phyloP scores from a whole-genome alignment of 257 asterid species.

The Solanum verrucosum region DNA sequence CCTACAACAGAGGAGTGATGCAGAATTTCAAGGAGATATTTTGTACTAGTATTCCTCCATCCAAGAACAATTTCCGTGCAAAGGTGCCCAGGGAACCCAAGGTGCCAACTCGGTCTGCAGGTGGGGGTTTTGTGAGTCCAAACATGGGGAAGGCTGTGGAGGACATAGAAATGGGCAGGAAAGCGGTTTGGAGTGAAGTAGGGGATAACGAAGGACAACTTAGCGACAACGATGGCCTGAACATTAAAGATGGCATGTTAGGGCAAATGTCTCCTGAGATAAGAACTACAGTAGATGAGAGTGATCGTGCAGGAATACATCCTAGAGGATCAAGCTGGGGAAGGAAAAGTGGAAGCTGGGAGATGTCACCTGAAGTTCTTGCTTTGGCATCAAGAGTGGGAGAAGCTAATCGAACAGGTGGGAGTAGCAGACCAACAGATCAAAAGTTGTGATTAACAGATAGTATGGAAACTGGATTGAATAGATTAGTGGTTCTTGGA shows the following conservation, averaged over 20 bases:
- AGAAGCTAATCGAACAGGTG: slow-evolving; percentile 54
- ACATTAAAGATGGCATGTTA: slow-evolving; percentile 36
- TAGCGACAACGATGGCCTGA: slow-evolving; percentile 50
- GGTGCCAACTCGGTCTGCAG: slow-evolving; percentile 38
- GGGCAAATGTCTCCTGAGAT: slow-evolving; percentile 69
- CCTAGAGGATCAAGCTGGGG: slow-evolving; percentile 92
- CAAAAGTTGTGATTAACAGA: slow-evolving; percentile 11
- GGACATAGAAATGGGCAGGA: slow-evolving; percentile 88
- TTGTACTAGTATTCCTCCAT: slow-evolving; percentile 49
- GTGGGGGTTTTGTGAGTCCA: slow-evolving; percentile 82
- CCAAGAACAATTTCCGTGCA: slow-evolving; percentile 82
- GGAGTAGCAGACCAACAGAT: slow-evolving; percentile 43
- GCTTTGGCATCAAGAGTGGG: slow-evolving; percentile 85
- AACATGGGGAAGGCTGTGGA: slow-evolving; percentile 77
- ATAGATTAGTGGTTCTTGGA: slow-evolving; percentile 8
- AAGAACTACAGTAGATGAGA: slow-evolving; percentile 74
- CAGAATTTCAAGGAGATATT: slow-evolving; percentile 77
- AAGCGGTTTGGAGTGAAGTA: slow-evolving; percentile 84
- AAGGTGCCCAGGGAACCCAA: slow-evolving; percentile 52
- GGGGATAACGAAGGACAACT: slow-evolving; percentile 39
- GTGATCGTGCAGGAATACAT: slow-evolving; percentile 75
- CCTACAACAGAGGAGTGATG: slow-evolving; percentile 79
- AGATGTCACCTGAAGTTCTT: slow-evolving; percentile 94
- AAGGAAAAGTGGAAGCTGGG: slow-evolving; percentile 95
- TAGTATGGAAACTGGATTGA: not conserved